phyloP scores from a whole-genome alignment of 1,139 yeast genomes.

The Arxiozyma slooffiae region DNA sequence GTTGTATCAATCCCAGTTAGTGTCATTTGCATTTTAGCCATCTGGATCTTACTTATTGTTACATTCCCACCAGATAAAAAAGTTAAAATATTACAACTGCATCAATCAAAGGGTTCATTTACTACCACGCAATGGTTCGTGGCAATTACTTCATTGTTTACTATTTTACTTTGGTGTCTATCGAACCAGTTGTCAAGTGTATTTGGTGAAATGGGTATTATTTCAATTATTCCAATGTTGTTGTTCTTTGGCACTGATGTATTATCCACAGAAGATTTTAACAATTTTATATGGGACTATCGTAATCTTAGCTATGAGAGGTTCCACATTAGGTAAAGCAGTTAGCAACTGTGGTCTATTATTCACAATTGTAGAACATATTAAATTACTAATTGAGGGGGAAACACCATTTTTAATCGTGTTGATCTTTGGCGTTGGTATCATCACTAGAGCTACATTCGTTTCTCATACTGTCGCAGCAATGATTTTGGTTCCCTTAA shows the following conservation, averaged over 20 bases:
- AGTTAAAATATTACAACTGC: constrained; percentile 46
- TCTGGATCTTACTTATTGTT: constrained; percentile 62
- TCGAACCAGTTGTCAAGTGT: constrained; percentile 56
- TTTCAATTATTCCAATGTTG: constrained; percentile 76
- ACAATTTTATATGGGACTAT: constrained; percentile 92
- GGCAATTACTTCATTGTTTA: constrained; percentile 50
- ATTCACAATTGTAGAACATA: constrained; percentile 60
- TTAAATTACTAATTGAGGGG: constrained; percentile 51
- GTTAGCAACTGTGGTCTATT: constrained; percentile 81
- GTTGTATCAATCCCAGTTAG: constrained; percentile 76
- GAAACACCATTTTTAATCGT: constrained; percentile 60
- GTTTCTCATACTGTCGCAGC: constrained; percentile 96
- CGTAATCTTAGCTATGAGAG: constrained; percentile 92
- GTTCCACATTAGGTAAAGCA: constrained; percentile 85
- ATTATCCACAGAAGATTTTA: constrained; percentile 74
- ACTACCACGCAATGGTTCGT: constrained; percentile 68
- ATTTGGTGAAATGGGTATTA: constrained; percentile 84
- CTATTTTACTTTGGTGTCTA: constrained; percentile 81
- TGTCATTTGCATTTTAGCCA: constrained; percentile 46
- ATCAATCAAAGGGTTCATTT: constrained; percentile 57
- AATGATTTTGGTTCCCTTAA: constrained; percentile 76
- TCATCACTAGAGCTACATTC: constrained; percentile 80
- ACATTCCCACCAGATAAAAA: constrained; percentile 56
- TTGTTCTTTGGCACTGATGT: constrained; percentile 82
- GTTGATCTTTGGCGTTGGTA: constrained; percentile 66